Percentiles rank a stretch among this genome's conserved stretches.
These are phyloP conservation scores for Tarenaya hassleriana DNA, from an alignment of 345 rosid species.

Conservation along the genomic window DNA sequence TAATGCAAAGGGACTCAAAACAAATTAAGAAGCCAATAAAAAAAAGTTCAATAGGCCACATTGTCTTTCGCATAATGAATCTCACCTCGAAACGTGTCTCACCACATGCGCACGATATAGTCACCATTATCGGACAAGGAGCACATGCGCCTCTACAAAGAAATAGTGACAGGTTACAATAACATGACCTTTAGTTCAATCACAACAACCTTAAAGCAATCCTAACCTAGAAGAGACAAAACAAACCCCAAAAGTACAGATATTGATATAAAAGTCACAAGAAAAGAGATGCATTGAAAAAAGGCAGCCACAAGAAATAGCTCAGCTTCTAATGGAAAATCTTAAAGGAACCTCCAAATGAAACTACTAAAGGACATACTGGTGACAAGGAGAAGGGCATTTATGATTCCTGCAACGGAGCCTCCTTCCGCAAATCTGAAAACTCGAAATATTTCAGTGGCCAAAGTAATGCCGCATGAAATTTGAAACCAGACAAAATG, in stretches of 20 bases:
- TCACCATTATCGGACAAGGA: constrained; percentile 90
- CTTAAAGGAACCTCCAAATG: background rate
- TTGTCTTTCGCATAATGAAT: constrained; percentile 16
- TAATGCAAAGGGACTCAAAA: background rate
- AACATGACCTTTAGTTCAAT: background rate
- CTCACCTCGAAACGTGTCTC: constrained; percentile 78
- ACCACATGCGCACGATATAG: constrained; percentile 82
- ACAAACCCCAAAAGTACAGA: too few relatives aligned
- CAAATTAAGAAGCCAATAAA: background rate
- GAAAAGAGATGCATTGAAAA: too few relatives aligned
- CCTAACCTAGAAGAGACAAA: background rate
- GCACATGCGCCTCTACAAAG: constrained; percentile 84
- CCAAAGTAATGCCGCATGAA: constrained; percentile 3
- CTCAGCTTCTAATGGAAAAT: background rate
- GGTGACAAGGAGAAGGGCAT: constrained; percentile 88
- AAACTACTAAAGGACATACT: constrained; percentile 35
- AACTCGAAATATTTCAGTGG: constrained; percentile 7
- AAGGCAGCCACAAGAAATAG: background rate
- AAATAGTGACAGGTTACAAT: constrained; percentile 13
- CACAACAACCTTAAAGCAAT: constrained; percentile 6
- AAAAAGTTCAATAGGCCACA: constrained; percentile 6
- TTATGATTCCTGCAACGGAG: constrained; percentile 87
- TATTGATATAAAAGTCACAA: too few relatives aligned
- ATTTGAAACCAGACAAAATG: constrained; percentile 10
- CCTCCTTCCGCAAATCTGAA: constrained; percentile 70